Conservation (phyloP, 306 rosid genomes). For the Malus sieversii region DNA sequence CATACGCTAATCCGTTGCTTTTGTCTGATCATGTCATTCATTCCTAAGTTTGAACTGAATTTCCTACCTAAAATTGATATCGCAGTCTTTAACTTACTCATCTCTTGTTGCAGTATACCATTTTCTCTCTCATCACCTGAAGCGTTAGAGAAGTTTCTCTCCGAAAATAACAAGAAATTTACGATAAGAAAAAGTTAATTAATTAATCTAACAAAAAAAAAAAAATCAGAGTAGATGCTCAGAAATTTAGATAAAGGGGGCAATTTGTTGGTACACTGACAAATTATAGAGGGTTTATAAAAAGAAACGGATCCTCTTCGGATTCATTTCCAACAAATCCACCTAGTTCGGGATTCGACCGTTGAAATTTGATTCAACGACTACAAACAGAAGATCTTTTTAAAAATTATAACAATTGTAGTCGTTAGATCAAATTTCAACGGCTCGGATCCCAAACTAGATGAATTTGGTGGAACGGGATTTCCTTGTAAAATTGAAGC, state of each 20-base stretch:
- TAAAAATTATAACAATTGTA: no score
- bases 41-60: no score
- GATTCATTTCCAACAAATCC: no score
- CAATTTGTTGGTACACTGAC: background rate
- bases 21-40: background rate
- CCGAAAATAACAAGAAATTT: no score
- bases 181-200: background rate
- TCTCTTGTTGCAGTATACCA: no score
- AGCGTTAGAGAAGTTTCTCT: no score
- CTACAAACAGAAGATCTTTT: accelerated
- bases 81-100: no score
- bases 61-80: no score
- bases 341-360: accelerated
- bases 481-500: background rate
- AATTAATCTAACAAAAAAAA: background rate
- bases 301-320: accelerated
- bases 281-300: background rate
- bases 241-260: background rate
- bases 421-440: no score
- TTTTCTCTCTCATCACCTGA: no score
- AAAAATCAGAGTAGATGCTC: background rate
- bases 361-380: no score
- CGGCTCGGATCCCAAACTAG: accelerated
- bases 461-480: no score
- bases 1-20: background rate